Evolutionary conservation across 2,329 filamentous ascomycete genomes (phyloP).

Genomic region (Chaetomiaceae sp.): DNA sequence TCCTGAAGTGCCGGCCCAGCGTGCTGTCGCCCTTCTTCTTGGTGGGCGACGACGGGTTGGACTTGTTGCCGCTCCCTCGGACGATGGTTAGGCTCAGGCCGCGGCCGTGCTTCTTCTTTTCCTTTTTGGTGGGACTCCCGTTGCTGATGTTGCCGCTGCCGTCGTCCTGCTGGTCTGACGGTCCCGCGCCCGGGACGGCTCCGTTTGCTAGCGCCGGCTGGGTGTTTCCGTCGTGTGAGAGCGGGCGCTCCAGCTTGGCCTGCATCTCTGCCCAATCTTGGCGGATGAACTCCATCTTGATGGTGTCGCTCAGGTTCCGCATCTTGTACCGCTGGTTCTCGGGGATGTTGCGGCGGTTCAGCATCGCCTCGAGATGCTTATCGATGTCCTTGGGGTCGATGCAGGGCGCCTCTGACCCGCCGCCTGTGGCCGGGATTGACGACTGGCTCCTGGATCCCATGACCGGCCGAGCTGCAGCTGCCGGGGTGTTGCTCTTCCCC

Average conservation of each 20-base stretch:
- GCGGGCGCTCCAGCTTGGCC: conserved; percentile 42
- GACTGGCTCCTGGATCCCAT: conserved; percentile 27
- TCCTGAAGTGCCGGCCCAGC: conserved; percentile 59
- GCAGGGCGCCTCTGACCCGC: conserved; percentile 20
- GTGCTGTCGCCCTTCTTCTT: conserved; percentile 67
- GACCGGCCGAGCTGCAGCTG: conserved; percentile 33
- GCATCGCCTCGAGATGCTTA: conserved; percentile 54
- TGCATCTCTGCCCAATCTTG: conserved; percentile 74
- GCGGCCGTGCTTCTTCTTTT: conserved; percentile 54
- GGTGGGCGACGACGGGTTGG: conserved; percentile 57
- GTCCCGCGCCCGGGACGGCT: neutral
- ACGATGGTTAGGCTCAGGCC: conserved; percentile 77
- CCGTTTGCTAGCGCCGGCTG: conserved; percentile 10
- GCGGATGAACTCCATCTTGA: conserved; percentile 93
- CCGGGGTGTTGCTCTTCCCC: conserved; percentile 35
- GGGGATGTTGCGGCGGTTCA: conserved; percentile 88
- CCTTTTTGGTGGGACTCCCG: conserved; percentile 39
- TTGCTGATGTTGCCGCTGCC: conserved; percentile 28
- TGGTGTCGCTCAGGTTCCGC: conserved; percentile 78
- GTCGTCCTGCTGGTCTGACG: conserved; percentile 32
- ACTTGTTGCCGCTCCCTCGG: conserved; percentile 50
- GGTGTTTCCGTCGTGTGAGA: conserved; percentile 38
- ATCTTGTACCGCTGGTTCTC: conserved; percentile 93
- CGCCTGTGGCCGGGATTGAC: conserved; percentile 28
- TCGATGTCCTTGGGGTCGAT: conserved; percentile 53